Base-by-base conservation (phyloP, 2,329 filamentous ascomycete genomes). In the Trichoderma sp. region DNA sequence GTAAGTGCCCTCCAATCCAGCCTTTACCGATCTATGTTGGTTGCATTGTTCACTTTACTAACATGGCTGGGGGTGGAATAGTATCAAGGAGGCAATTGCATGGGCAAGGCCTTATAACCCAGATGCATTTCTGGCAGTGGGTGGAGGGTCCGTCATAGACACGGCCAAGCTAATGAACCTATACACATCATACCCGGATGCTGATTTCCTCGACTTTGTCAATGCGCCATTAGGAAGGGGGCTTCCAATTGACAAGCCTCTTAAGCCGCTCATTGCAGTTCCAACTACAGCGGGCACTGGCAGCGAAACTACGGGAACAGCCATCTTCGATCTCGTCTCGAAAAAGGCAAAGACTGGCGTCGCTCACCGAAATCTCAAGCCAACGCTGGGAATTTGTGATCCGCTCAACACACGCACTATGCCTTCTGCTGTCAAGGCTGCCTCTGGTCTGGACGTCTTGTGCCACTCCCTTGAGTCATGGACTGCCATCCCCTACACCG, bases 161-260 rank as follows among this genome's bases (percentile, higher is more conserved):
- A 99, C 96, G 0, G 95, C 96, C 67, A 99, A 99, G 81, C 86
- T 99, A 68, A 98, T 99, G 94, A 99, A 99, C 77, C 86, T 99
- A 0, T 98, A 98, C 82, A 92, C 91, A 0, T 90, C 89, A 72
- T 97, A 94, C 77, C 94, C 94, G 0, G 92, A 97, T 8, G 95
- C 95, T 40, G 92, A 96, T 74, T 97, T 99, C 77, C 86, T 98
- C 43, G 95, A 99, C 84, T 99, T 99, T 72, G 96, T 99, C 79
- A 98, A 98, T 77, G 95, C 95, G 0, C 96, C 96, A 0, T 83
- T 98, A 0, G 96, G 96, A 70, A 93, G 92, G 72, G 96, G 96
- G 4, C 82, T 87, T n/a, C 92, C 92, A 0, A 90, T 96, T 65
- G 87, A 87, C 61, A 89, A 88, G 72, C 85, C 88, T 37, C 83